phyloP scores from a whole-genome alignment of 306 rosid species.

The Glycine tomentella region DNA sequence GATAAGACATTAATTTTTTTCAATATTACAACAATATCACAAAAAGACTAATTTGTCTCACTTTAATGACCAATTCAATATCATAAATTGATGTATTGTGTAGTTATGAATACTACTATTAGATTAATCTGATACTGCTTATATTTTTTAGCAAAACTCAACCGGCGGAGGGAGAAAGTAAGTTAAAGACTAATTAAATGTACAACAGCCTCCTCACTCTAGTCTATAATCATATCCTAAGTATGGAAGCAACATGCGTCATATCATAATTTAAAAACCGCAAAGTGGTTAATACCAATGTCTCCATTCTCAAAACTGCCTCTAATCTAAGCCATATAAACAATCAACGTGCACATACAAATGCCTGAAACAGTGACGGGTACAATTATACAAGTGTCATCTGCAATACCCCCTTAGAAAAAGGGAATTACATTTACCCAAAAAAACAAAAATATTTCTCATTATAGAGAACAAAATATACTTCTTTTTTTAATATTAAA shows the following conservation, averaged over 20 bases:
- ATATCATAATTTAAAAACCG: slow-evolving; percentile 5
- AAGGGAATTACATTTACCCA: background rate
- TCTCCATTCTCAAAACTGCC: slow-evolving; percentile 26
- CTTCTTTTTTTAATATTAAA: background rate
- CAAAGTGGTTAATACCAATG: slow-evolving; percentile 6
- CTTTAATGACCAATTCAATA: no score
- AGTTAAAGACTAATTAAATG: background rate
- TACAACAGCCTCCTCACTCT: background rate
- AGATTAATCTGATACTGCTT: no score
- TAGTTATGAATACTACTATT: no score
- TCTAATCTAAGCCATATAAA: background rate
- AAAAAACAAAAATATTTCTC: background rate
- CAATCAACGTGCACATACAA: slow-evolving; percentile 33
- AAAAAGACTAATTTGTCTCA: no score
- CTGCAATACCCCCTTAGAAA: background rate
- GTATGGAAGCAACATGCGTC: background rate
- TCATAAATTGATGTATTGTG: no score
- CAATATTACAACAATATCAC: no score
- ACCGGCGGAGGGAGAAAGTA: no score
- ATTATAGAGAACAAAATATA: slow-evolving; percentile 25
- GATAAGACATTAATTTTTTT: no score
- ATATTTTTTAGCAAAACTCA: no score
- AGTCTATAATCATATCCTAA: background rate
- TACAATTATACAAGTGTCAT: background rate
- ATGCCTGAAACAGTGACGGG: background rate